Percentiles rank a stretch among this genome's conserved stretches.
phyloP scores from a whole-genome alignment of 1,139 yeast species.

The Komagataea norvegica region DNA sequence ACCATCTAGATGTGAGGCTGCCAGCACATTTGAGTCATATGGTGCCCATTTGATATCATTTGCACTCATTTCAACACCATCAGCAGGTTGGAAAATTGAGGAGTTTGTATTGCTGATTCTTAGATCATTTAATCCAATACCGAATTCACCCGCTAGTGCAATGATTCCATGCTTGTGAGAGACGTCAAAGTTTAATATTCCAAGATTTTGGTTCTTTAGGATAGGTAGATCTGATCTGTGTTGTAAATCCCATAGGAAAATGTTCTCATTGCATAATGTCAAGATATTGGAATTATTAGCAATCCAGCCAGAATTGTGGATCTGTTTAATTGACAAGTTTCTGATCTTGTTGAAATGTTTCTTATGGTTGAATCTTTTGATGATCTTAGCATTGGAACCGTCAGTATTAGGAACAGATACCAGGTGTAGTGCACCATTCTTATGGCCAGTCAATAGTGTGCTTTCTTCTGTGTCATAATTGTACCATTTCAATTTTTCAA shows the following conservation, averaged over 20 bases:
- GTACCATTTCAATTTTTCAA: conserved; percentile 64
- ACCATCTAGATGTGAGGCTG: conserved; percentile 61
- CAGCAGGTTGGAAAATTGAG: conserved; percentile 39
- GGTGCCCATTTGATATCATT: conserved; percentile 62
- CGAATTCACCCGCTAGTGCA: conserved; percentile 65
- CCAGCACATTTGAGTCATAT: conserved; percentile 52
- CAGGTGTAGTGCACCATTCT: conserved; percentile 63
- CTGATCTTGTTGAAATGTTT: conserved; percentile 39
- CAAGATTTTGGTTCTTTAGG: conserved; percentile 47
- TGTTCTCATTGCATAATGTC: conserved; percentile 55
- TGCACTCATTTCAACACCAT: conserved; percentile 29
- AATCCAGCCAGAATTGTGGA: conserved; percentile 39
- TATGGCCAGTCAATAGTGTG: conserved; percentile 61
- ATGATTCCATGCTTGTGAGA: conserved; percentile 47
- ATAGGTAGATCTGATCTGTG: conserved; percentile 50
- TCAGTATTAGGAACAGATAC: conserved; percentile 59
- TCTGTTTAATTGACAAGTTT: conserved; percentile 32
- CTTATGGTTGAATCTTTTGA: conserved; percentile 69
- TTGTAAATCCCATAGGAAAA: conserved; percentile 69
- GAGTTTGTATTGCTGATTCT: conserved; percentile 38
- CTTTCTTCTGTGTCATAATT: conserved; percentile 28
- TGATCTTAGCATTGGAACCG: conserved; percentile 59
- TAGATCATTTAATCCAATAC: conserved; percentile 65
- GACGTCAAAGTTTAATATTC: conserved; percentile 49
- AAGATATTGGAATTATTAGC: conserved; percentile 38